A percentile compares a stretch with the other conserved stretches of the same genome.
Conservation (phyloP, 1,284 basidiomycete genomes). For the Irpex rosettiformis region DNA sequence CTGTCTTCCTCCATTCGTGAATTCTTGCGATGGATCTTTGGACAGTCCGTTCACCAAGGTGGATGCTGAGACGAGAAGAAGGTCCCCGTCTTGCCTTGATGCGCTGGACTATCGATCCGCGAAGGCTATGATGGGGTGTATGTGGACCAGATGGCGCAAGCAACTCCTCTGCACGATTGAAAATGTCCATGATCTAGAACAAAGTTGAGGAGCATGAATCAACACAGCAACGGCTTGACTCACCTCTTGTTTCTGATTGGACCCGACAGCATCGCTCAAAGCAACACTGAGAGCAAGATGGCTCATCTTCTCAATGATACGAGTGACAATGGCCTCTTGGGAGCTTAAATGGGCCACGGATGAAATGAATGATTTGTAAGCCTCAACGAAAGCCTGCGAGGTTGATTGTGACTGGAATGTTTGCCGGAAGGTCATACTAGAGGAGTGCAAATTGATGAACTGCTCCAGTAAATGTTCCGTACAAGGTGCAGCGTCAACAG, state of each 20-base stretch:
- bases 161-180: slow-evolving; percentile 50
- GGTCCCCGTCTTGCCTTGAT: slow-evolving; percentile 36
- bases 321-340: slow-evolving; percentile 42
- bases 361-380: slow-evolving; percentile 53
- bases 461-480: slow-evolving; percentile 65
- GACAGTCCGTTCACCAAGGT: slow-evolving; percentile 58
- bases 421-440: slow-evolving; percentile 61
- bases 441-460: slow-evolving; percentile 60
- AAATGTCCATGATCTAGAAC: slow-evolving; percentile 51
- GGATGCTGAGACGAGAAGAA: slow-evolving; percentile 55
- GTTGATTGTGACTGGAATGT: slow-evolving; percentile 68
- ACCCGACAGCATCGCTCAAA: slow-evolving; percentile 54
- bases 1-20: slow-evolving; percentile 67
- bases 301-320: slow-evolving; percentile 63
- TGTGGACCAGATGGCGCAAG: slow-evolving; percentile 22
- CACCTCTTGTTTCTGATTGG: slow-evolving; percentile 67
- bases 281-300: slow-evolving; percentile 66
- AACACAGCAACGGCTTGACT: slow-evolving; percentile 1
- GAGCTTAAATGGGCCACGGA: slow-evolving; percentile 35
- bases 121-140: neutral
- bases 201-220: slow-evolving; percentile 1
- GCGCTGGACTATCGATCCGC: neutral
- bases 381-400: slow-evolving; percentile 61
- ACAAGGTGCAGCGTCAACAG: slow-evolving; percentile 32
- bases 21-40: slow-evolving; percentile 60